A percentile compares a stretch with the other conserved stretches of the same genome.
Evolutionary conservation across 228 moss, liverwort and hornwort genomes (phyloP).

Genomic region (Sphagnum magellanicum): DNA sequence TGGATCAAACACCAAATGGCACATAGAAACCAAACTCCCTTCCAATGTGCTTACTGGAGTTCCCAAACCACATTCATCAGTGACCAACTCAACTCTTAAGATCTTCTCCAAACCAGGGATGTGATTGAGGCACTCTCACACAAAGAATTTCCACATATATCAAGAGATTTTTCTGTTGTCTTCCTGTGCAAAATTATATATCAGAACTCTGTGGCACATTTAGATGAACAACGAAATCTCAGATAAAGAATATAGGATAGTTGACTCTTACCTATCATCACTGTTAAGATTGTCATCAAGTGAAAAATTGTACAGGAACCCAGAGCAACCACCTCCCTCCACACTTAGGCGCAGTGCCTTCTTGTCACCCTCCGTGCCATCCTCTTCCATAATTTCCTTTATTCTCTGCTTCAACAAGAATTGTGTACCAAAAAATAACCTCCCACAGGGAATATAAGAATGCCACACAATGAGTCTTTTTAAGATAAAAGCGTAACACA

Average conservation of each 20-base stretch:
- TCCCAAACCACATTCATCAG: too few relatives aligned
- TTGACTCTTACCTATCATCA: constrained; percentile 54
- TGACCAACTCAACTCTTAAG: too few relatives aligned
- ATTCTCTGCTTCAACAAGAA: constrained; percentile 40
- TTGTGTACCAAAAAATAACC: neutral
- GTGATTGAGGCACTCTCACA: too few relatives aligned
- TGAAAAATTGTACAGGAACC: constrained; percentile 76
- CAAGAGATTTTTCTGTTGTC: too few relatives aligned
- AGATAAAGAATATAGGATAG: neutral
- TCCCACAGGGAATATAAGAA: neutral
- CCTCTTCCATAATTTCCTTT: constrained; percentile 71
- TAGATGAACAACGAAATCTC: too few relatives aligned
- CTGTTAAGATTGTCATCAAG: constrained; percentile 73
- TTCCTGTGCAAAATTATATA: too few relatives aligned
- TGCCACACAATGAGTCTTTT: neutral
- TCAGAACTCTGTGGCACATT: too few relatives aligned
- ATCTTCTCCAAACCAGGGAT: too few relatives aligned
- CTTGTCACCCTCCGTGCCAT: constrained; percentile 48
- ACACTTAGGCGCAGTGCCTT: constrained; percentile 87
- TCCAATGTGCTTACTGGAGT: too few relatives aligned
- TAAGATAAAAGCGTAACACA: neutral
- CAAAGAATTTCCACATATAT: too few relatives aligned
- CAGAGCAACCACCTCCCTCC: constrained; percentile 94
- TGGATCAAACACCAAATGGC: neutral
- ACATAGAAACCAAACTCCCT: too few relatives aligned